Evolutionary conservation across 306 rosid genomes (phyloP).

Genomic region (Quercus agrifolia): DNA sequence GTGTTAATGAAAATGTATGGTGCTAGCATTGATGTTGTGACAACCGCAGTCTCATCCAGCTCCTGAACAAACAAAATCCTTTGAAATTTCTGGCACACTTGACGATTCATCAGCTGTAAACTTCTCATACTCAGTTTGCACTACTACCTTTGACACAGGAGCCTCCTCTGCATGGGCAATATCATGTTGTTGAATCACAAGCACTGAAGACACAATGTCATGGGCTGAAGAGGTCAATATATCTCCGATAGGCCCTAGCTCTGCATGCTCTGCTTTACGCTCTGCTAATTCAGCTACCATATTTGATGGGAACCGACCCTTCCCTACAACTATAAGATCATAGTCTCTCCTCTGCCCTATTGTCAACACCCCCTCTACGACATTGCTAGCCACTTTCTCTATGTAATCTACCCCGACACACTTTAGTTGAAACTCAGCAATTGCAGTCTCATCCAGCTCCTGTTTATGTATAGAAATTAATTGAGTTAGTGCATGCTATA

Average conservation of each 20-base stretch:
- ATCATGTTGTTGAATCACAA: conserved; percentile 79
- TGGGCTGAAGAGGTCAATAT: conserved; percentile 46
- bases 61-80: conserved; percentile 15
- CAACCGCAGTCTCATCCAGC: too few species aligned
- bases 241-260: conserved; percentile 80
- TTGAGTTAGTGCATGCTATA: neutral
- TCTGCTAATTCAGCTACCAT: conserved; percentile 59
- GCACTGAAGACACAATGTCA: conserved; percentile 44
- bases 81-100: neutral
- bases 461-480: conserved; percentile 1
- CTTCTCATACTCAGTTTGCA: neutral
- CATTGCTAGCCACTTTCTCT: conserved; percentile 44
- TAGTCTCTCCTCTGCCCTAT: conserved; percentile 46
- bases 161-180: conserved; percentile 40
- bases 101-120: conserved; percentile 23
- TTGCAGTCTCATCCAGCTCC: conserved; percentile 60
- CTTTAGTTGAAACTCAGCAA: conserved; percentile 42
- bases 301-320: conserved; percentile 60
- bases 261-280: conserved; percentile 53
- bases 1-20: too few species aligned
- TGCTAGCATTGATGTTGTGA: too few species aligned
- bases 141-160: conserved; percentile 26
- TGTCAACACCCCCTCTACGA: conserved; percentile 51
- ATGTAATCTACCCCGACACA: conserved; percentile 40
- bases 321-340: conserved; percentile 65